Evolutionary conservation across 768 basidiomycete species (phyloP), one percentile per base, ranked within the genome.

Genomic region (Suillus bovinus): DNA sequence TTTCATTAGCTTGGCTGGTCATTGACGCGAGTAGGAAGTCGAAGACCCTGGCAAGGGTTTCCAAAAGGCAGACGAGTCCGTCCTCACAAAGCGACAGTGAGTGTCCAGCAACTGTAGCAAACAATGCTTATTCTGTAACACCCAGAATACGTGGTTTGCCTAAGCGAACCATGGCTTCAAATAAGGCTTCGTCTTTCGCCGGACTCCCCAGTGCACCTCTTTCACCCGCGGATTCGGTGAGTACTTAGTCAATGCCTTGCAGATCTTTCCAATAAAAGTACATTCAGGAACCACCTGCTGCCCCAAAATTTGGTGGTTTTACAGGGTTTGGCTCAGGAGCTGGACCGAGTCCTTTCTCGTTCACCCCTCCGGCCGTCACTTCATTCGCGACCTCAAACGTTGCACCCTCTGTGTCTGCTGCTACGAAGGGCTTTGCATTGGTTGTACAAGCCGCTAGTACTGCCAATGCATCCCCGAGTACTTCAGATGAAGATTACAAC

Each of bases 121-220:
- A 36, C 36, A 42, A 11, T 46, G 31, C 20, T 39, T 20, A 8
- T 59, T 36, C 42, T 39, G 47, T 60, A 22, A 56, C 53, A 64
- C 34, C 17, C 58, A 92, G 90, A 69, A 91, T 92, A 72, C 83
- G 82, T 57, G 84, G 74, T 29, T 75, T 92, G 31, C 90, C 90
- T 0, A 87, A 84, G 66, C 80, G 82, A 67, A 78, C 67, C 20
- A 68, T 69, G 47, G 62, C 60, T 44, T 56, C 68, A 61, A 63
- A 60, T 22, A 71, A 58, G 54, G 60, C 68, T n/a, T 65, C 68
- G 62, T 64, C 66, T 61, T 63, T 69, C 58, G 69, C 66, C 44
- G 66, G 74, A 52, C 27, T 68, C 8, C 42, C 66, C 17, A 78
- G 72, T 71, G 62, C 68, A 60, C 64, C 67, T 22, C 64, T 64